Percentiles rank a stretch among this genome's conserved stretches.
phyloP scores from a whole-genome alignment of 2,329 filamentous ascomycete genomes.

The Graphilbum fragrans region DNA sequence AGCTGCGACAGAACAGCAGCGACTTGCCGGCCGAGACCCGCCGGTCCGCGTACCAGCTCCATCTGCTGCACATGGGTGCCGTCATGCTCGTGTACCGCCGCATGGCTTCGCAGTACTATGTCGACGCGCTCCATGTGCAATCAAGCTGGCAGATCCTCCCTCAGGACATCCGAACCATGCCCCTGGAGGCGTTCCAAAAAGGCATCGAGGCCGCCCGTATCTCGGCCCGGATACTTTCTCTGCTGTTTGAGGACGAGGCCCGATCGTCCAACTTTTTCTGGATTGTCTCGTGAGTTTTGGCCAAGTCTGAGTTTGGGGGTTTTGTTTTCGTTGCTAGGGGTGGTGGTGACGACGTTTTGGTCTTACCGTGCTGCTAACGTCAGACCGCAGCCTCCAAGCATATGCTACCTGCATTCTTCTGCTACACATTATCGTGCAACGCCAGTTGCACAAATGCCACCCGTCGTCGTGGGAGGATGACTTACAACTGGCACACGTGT shows the following conservation, averaged over 20 bases:
- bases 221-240: constrained; percentile 14
- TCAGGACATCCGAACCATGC: constrained; percentile 2
- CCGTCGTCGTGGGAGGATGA: constrained; percentile 14
- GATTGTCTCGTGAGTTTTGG: constrained; percentile 17
- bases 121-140: not conserved
- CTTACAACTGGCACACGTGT: constrained; percentile 14
- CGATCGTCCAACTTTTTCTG: constrained; percentile 15
- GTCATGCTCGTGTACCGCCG: constrained; percentile 19
- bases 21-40: constrained; percentile 8
- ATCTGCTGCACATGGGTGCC: constrained; percentile 20
- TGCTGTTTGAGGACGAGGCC: constrained; percentile 11
- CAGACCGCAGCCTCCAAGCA: constrained; percentile 17
- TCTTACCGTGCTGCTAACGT: not conserved
- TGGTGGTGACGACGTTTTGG: not conserved
- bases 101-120: constrained; percentile 14
- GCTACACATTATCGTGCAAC: constrained; percentile 18
- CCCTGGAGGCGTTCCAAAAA: constrained; percentile 6
- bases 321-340: too few species aligned
- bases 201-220: constrained; percentile 15
- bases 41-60: constrained; percentile 16
- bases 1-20: not conserved
- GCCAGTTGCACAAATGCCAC: constrained; percentile 15
- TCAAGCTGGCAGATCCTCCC: not conserved
- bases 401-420: constrained; percentile 18
- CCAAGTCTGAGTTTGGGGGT: too few species aligned